Percentiles rank a stretch among this genome's conserved stretches.
Evolutionary conservation across 108 stramenopile species (phyloP).

Genomic region (Fragilaria radians): DNA sequence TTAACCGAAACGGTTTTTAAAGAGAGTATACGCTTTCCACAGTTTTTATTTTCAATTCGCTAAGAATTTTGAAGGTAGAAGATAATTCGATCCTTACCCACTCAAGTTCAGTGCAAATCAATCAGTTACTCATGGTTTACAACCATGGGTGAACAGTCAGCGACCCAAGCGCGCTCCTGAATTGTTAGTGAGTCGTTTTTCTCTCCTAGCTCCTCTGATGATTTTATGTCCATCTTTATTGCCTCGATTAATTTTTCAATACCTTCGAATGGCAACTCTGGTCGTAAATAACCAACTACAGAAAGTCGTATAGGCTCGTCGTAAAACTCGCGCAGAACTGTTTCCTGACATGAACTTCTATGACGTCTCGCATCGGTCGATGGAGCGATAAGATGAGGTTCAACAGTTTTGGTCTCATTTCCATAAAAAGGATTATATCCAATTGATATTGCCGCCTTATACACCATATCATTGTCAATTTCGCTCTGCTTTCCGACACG

Average conservation of each 20-base stretch:
- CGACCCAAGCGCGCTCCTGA: slow-evolving; percentile 41
- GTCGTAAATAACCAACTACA: slow-evolving; percentile 76
- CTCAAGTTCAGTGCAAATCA: too few relatives aligned
- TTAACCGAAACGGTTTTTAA: too few relatives aligned
- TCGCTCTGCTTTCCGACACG: slow-evolving; percentile 31
- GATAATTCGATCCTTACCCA: too few relatives aligned
- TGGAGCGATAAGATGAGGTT: slow-evolving; percentile 78
- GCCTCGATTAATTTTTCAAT: slow-evolving; percentile 74
- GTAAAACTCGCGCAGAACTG: slow-evolving; percentile 75
- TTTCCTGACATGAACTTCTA: slow-evolving; percentile 58
- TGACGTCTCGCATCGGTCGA: slow-evolving; percentile 33
- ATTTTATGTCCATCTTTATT: slow-evolving; percentile 70
- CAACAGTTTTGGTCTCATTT: slow-evolving; percentile 72
- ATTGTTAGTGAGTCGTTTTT: slow-evolving; percentile 12
- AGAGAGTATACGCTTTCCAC: too few relatives aligned
- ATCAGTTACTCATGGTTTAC: too few relatives aligned
- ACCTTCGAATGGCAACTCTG: slow-evolving; percentile 84
- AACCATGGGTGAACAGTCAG: too few relatives aligned
- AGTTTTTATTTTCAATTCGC: too few relatives aligned
- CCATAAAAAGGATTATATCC: slow-evolving; percentile 89
- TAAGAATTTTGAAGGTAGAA: too few relatives aligned
- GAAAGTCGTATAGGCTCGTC: slow-evolving; percentile 62
- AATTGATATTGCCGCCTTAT: slow-evolving; percentile 60
- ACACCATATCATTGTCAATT: slow-evolving; percentile 12
- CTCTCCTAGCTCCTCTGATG: slow-evolving; percentile 33